Conservation (phyloP, 208 protist species). For the Acanthamoeba castellanii region DNA sequence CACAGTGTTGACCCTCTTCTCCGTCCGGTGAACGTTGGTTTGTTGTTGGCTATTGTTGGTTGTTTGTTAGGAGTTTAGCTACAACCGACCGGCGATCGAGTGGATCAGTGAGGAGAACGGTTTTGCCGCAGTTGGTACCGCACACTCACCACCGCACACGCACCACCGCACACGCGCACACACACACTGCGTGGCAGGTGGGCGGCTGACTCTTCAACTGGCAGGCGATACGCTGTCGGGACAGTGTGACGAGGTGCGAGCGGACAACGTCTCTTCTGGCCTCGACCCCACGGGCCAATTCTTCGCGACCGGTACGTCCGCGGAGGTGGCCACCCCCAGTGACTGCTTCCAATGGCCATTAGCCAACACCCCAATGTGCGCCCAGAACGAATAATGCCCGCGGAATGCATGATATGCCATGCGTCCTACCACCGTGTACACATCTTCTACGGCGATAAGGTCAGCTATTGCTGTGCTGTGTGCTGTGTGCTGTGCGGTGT, state of each 20-base stretch:
- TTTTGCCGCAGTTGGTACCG: too few relatives aligned
- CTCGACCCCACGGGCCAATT: conserved; percentile 1
- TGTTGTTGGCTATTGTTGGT: too few relatives aligned
- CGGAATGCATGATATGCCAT: not conserved
- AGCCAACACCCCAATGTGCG: too few relatives aligned
- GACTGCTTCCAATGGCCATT: too few relatives aligned
- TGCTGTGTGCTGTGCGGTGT: not conserved
- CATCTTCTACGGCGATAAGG: not conserved
- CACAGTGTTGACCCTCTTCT: not conserved
- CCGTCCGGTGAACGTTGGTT: too few relatives aligned
- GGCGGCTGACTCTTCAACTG: not conserved
- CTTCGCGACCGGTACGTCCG: not conserved
- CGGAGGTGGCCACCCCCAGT: too few relatives aligned
- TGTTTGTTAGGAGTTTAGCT: not conserved
- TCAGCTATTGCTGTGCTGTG: not conserved
- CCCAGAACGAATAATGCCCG: not conserved
- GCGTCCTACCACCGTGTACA: not conserved
- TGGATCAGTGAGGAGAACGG: not conserved
- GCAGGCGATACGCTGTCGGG: not conserved
- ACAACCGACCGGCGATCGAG: not conserved
- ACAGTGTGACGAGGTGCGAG: not conserved
- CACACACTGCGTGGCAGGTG: not conserved
- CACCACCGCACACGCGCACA: not conserved
- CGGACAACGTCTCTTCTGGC: not conserved
- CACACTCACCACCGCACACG: not conserved